These are phyloP conservation scores for Vigna nakashimae DNA, from an alignment of 306 rosid genomes.

Conservation along the genomic window DNA sequence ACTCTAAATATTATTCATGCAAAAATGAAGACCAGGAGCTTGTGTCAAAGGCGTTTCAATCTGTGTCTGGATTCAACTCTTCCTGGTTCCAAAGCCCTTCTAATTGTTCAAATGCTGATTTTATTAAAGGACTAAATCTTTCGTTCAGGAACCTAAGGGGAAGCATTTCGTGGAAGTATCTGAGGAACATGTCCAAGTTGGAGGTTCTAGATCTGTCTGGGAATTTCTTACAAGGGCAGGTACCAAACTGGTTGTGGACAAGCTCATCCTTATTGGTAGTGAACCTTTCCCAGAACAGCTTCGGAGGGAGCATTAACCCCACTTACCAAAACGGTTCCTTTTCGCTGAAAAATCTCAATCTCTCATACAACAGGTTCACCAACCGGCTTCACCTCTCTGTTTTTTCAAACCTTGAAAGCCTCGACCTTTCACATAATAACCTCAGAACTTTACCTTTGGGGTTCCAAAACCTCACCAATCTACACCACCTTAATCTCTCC, in stretches of 20 bases:
- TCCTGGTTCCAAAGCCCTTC: conserved; percentile 51
- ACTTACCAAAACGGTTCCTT: conserved; percentile 30
- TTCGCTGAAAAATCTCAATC: conserved; percentile 69
- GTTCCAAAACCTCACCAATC: conserved; percentile 54
- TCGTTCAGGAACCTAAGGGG: conserved; percentile 70
- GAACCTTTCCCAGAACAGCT: conserved; percentile 67
- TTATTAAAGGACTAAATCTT: conserved; percentile 54
- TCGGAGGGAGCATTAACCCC: conserved; percentile 73
- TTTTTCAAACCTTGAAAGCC: conserved; percentile 54
- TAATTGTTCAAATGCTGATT: conserved; percentile 59
- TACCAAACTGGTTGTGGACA: conserved; percentile 78
- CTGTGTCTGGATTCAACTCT: conserved; percentile 65
- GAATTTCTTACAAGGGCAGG: conserved; percentile 67
- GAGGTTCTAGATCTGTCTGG: conserved; percentile 69
- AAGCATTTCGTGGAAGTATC: conserved; percentile 66
- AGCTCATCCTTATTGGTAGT: conserved; percentile 49
- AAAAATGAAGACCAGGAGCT: conserved; percentile 55
- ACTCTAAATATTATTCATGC: conserved; percentile 64
- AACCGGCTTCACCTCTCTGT: conserved; percentile 62
- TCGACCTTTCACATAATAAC: conserved; percentile 73
- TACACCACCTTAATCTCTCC: conserved; percentile 66
- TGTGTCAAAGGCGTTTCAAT: conserved; percentile 65
- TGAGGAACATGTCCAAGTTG: conserved; percentile 64
- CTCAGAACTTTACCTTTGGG: conserved; percentile 64
- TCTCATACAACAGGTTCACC: conserved; percentile 81